These are phyloP conservation scores for Pulveroboletus sp. DNA, from an alignment of 768 basidiomycete species.

Conservation along the genomic window DNA sequence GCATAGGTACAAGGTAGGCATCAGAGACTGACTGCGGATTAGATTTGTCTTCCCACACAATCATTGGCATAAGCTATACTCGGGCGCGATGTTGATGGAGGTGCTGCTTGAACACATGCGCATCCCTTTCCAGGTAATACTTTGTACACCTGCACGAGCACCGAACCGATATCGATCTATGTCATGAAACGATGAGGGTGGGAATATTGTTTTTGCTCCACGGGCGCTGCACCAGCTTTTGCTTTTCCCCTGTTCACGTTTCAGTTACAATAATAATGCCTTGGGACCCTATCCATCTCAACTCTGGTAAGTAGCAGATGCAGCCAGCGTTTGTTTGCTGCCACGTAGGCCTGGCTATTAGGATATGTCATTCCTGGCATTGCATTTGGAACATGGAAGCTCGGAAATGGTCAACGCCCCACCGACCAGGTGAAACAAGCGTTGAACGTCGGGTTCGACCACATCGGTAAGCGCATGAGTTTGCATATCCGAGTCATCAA, in stretches of 20 bases:
- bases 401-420: not conserved
- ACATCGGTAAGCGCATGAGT: not conserved
- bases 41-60: not conserved
- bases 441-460: not conserved
- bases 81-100: not conserved
- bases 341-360: slow-evolving; percentile 15
- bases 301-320: slow-evolving; percentile 45
- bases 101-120: no score
- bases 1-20: no score
- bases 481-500: no score
- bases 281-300: slow-evolving; percentile 57
- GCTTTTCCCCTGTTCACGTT: not conserved
- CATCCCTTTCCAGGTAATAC: not conserved
- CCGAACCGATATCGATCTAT: not conserved
- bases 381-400: not conserved
- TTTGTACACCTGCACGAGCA: not conserved
- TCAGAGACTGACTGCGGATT: no score
- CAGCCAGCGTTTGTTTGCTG: not conserved
- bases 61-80: not conserved
- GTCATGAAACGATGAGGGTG: not conserved
- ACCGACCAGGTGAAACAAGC: not conserved
- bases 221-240: not conserved
- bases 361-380: slow-evolving; percentile 46
- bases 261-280: slow-evolving; percentile 40
- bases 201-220: not conserved